Conservation (phyloP, 106 monocot genomes). For the Dendrobium huoshanense region DNA sequence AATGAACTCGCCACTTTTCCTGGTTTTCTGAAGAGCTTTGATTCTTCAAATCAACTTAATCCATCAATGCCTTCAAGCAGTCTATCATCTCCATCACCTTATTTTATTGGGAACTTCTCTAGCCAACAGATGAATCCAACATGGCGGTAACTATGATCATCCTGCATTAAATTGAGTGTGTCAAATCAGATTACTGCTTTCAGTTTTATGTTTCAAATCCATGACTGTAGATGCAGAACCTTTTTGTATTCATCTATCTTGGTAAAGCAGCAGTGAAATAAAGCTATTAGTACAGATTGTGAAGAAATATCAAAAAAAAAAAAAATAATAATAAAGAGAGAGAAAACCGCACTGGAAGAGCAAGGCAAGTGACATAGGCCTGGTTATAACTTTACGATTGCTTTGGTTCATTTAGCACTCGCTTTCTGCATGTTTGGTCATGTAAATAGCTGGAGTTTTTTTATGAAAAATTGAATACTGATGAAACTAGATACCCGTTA, state of each 20-base stretch:
- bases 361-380: background rate
- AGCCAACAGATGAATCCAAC: constrained; percentile 12
- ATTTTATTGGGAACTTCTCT: background rate
- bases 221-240: background rate
- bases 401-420: background rate
- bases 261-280: background rate
- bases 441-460: background rate
- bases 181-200: background rate
- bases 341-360: background rate
- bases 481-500: background rate
- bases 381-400: background rate
- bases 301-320: background rate
- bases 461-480: background rate
- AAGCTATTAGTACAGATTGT: background rate
- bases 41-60: background rate
- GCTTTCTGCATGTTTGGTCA: background rate
- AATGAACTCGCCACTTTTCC: constrained; percentile 17
- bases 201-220: background rate
- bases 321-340: no score
- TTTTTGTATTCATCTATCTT: background rate
- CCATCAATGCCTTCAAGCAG: constrained; percentile 11
- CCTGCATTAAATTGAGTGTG: background rate
- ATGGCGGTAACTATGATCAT: constrained; percentile 1
- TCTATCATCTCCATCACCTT: constrained; percentile 6
- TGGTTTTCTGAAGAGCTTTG: constrained; percentile 20